Conservation (phyloP, 345 rosid species). For the Gossypium bickii region DNA sequence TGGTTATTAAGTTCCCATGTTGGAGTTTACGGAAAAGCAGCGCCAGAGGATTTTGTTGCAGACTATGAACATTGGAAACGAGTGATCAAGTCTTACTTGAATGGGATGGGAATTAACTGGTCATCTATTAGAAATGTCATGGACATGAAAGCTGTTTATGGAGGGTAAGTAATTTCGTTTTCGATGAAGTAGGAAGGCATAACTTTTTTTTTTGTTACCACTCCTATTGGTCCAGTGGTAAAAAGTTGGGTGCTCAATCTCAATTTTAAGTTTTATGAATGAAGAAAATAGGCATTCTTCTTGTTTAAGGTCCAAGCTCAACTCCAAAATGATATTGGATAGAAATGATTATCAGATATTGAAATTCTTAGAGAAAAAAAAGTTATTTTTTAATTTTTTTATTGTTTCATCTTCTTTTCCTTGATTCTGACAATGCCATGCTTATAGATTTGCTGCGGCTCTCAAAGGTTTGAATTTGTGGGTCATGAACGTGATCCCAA, state of each 20-base stretch:
- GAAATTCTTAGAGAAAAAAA: too few relatives aligned
- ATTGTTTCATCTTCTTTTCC: conserved; percentile 9
- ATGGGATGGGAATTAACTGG: conserved; percentile 88
- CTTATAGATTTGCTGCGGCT: conserved; percentile 85
- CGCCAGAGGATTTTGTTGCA: conserved; percentile 72
- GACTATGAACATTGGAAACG: conserved; percentile 90
- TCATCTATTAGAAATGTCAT: conserved; percentile 74
- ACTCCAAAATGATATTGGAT: too few relatives aligned
- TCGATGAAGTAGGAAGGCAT: not conserved
- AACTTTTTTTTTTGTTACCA: too few relatives aligned
- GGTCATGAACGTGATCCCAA: conserved; percentile 91
- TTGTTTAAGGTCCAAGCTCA: too few relatives aligned
- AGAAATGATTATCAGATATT: too few relatives aligned
- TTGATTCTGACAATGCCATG: conserved; percentile 19
- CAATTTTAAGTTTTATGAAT: too few relatives aligned
- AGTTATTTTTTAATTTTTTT: not conserved
- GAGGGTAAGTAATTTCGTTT: conserved; percentile 52
- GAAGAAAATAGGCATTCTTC: too few relatives aligned
- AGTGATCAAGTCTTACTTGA: conserved; percentile 78
- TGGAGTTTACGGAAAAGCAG: conserved; percentile 92
- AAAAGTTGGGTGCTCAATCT: too few relatives aligned
- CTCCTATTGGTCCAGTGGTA: too few relatives aligned
- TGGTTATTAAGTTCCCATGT: conserved; percentile 80
- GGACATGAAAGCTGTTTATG: conserved; percentile 97
- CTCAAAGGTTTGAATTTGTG: conserved; percentile 72